These are phyloP conservation scores for Aspergillus aculeatinus DNA, from an alignment of 2,329 filamentous ascomycete genomes.

Conservation along the genomic window DNA sequence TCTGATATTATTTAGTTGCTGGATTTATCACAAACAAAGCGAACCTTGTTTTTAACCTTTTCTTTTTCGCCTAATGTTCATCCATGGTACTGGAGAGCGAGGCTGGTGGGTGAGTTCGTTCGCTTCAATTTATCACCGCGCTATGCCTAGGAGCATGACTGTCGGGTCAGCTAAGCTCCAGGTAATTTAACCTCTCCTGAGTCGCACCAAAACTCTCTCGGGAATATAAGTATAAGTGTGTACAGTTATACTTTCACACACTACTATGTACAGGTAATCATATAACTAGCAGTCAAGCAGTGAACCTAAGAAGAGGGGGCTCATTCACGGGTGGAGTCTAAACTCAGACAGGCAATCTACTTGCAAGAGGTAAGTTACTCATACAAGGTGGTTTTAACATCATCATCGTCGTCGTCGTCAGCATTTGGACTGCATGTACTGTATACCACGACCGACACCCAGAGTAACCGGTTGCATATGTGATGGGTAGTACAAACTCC, in stretches of 20 bases:
- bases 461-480: background rate
- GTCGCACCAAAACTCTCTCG: background rate
- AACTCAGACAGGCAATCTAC: constrained; percentile 2
- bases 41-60: constrained; percentile 22
- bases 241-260: background rate
- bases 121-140: background rate
- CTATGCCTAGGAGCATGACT: background rate
- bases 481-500: constrained; percentile 8
- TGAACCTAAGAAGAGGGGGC: background rate
- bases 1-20: constrained; percentile 5
- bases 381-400: background rate
- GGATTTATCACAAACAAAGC: constrained; percentile 14
- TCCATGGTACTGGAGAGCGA: constrained; percentile 19
- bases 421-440: background rate
- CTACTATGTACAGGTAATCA: background rate
- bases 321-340: constrained; percentile 3
- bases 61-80: constrained; percentile 23
- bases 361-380: too few relatives aligned
- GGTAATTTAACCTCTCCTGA: background rate
- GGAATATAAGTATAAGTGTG: background rate
- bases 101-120: constrained; percentile 1
- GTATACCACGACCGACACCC: background rate
- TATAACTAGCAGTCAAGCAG: background rate
- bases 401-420: background rate
- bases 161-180: background rate